Percentiles rank a stretch among this genome's conserved stretches.
phyloP scores from a whole-genome alignment of 1,284 basidiomycete genomes.

The Macrocystidia cucumis region DNA sequence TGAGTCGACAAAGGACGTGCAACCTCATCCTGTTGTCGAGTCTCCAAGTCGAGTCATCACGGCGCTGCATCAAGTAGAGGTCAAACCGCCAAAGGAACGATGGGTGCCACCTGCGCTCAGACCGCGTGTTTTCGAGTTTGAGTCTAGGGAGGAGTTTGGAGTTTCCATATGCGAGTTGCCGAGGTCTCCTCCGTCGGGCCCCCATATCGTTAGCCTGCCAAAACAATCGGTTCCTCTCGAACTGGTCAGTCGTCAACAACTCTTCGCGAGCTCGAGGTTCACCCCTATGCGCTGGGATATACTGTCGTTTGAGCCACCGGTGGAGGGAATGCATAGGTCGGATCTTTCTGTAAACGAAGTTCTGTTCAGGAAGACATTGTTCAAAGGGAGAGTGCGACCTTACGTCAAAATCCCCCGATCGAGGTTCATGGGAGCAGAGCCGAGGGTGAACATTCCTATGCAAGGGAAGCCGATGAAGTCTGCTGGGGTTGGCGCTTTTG shows the following conservation, averaged over 20 bases:
- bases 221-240: constrained; percentile 30
- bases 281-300: constrained; percentile 53
- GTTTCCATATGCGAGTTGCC: constrained; percentile 46
- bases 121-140: constrained; percentile 25
- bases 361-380: constrained; percentile 47
- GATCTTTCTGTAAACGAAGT: constrained; percentile 66
- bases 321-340: constrained; percentile 53
- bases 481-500: constrained; percentile 32
- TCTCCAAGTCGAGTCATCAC: too few relatives aligned
- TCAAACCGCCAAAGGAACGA: constrained; percentile 18
- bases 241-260: constrained; percentile 34
- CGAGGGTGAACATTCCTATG: constrained; percentile 39
- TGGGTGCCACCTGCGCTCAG: constrained; percentile 57
- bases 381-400: constrained; percentile 41
- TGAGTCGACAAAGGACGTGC: constrained; percentile 22
- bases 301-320: constrained; percentile 70
- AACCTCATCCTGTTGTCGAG: constrained; percentile 3
- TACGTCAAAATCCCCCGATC: constrained; percentile 47
- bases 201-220: constrained; percentile 53
- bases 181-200: constrained; percentile 40
- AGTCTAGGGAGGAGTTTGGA: constrained; percentile 38
- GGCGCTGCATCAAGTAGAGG: constrained; percentile 10
- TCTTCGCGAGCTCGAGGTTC: constrained; percentile 31
- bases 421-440: constrained; percentile 15
- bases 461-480: constrained; percentile 19